Evolutionary conservation across 1,139 yeast species (phyloP), one percentile per base, ranked within the genome.

Genomic region (Sugiyamaella grinbergsii): DNA sequence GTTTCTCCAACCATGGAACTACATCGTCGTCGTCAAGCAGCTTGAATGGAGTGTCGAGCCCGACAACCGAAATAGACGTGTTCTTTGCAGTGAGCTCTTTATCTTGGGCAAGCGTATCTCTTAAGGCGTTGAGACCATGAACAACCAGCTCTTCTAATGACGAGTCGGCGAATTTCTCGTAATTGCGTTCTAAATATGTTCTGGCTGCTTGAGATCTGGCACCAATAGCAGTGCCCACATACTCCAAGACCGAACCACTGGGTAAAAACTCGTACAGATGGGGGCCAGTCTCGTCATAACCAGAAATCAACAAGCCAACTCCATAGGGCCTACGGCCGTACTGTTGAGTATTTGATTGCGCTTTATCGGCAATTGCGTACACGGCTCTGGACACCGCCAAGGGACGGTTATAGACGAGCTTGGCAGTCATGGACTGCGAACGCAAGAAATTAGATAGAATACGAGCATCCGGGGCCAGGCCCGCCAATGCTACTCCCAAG

Each of bases 121-220:
- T 83, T 65, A 93, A 78, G 0, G 98, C 96, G 62, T 84, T 84
- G 62, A 94, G 82, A 3, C 96, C 98, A 64, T 85, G 93, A 46
- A 85, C 82, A 56, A 93, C 82, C 64, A 93, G 79, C 61, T 85
- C 82, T 61, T 89, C 95, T 49, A 83, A 75, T 10, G 79, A 69
- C 7, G 84, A 79, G 33, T 77, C 73, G 33, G 82, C 75, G 62
- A 88, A 86, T 37, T 76, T 74, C 31, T 86, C 90, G 66, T 83
- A 77, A 56, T 84, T 83, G 67, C 96, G 82, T 70, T 93, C 98
- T 66, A 94, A 74, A 64, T 90, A 93, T 1, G 99, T 93, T 72
- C 96, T 81, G 13, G 97, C 97, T 43, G 98, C 98, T 72, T 93
- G 99, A 1, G 98, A 90, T 66, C 99, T 81, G 13, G 99, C 98